Evolutionary conservation across 441 rosid genomes (phyloP).

Genomic region (Syzygium malaccense): DNA sequence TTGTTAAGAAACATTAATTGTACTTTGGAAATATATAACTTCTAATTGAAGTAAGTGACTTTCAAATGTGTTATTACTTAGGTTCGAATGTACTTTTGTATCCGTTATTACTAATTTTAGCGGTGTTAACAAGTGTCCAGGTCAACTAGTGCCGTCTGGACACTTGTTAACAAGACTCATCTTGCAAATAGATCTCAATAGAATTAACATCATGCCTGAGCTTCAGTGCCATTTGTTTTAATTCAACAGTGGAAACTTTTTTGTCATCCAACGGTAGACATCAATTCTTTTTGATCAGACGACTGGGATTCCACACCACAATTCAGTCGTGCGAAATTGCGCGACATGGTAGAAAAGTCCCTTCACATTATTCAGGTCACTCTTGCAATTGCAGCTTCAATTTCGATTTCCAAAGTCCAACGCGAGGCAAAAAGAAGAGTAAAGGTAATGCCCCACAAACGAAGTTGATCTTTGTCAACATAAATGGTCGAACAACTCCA

Average conservation of each 20-base stretch:
- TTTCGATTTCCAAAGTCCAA: neutral
- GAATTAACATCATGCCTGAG: neutral
- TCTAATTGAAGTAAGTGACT: neutral
- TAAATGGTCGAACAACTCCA: neutral
- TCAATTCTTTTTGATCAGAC: neutral
- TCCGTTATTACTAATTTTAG: neutral
- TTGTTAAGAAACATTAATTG: neutral
- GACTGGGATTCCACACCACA: neutral
- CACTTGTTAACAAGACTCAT: neutral
- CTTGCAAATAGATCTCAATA: neutral
- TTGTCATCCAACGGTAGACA: neutral
- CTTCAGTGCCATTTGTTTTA: neutral
- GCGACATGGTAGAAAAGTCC: neutral
- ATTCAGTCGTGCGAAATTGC: neutral
- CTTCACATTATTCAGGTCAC: neutral
- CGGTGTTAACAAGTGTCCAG: neutral
- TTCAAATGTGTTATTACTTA: neutral
- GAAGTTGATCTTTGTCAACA: neutral
- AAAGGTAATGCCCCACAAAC: neutral
- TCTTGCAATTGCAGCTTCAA: neutral
- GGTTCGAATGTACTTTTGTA: neutral
- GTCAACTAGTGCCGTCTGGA: neutral
- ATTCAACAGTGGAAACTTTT: neutral
- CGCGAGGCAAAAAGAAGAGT: neutral
- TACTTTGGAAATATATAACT: neutral